Conservation (phyloP, 2,329 filamentous ascomycete genomes). For the Trematosphaeria pertusa region DNA sequence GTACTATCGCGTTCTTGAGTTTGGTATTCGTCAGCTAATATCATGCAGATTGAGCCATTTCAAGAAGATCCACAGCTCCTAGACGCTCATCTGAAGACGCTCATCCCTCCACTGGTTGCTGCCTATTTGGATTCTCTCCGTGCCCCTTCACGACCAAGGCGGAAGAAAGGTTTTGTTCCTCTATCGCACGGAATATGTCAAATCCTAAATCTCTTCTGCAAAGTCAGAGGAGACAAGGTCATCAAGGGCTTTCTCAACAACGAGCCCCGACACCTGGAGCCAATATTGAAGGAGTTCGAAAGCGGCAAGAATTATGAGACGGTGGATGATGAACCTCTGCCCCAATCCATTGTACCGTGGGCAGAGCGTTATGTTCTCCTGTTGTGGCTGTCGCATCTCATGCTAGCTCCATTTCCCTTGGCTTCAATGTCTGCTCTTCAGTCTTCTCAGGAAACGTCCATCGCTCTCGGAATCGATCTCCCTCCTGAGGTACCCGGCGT, state of each 20-base stretch:
- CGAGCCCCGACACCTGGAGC: constrained; percentile 84
- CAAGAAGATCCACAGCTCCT: constrained; percentile 95
- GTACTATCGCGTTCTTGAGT: constrained; percentile 22
- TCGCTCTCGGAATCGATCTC: constrained; percentile 58
- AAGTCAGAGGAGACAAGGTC: constrained; percentile 91
- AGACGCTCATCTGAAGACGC: constrained; percentile 78
- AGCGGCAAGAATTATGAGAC: constrained; percentile 50
- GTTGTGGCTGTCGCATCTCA: constrained; percentile 71
- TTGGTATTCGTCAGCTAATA: constrained; percentile 7
- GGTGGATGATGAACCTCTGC: constrained; percentile 19
- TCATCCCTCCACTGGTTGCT: constrained; percentile 76
- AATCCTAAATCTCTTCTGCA: constrained; percentile 89
- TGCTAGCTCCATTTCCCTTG: constrained; percentile 83
- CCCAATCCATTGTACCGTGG: constrained; percentile 61
- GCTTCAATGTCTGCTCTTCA: constrained; percentile 73
- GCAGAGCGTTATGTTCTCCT: constrained; percentile 87
- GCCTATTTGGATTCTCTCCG: constrained; percentile 75
- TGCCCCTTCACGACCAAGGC: constrained; percentile 25
- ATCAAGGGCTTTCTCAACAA: constrained; percentile 90
- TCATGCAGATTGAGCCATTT: constrained; percentile 75
- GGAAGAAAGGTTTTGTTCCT: constrained; percentile 34
- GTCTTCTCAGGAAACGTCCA: constrained; percentile 38
- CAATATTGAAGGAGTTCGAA: constrained; percentile 78
- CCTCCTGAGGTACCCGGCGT: constrained; percentile 71
- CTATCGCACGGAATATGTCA: constrained; percentile 69